Base-by-base conservation (phyloP, 352 stramenopile genomes). In the Phytophthora sp. region DNA sequence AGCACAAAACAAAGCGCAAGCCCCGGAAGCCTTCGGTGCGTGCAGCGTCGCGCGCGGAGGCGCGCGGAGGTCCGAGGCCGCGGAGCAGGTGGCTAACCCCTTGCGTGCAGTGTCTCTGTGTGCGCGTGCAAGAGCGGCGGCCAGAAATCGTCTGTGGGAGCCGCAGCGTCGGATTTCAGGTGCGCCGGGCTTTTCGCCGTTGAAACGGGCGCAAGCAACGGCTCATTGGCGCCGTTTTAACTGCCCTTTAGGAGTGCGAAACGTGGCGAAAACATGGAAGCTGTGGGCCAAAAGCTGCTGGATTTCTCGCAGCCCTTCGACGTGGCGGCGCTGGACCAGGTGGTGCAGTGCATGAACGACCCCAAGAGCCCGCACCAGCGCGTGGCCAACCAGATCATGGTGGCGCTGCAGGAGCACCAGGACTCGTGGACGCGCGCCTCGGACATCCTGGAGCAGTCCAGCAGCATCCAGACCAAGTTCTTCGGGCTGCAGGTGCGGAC, bases 271-370 rank as follows among this genome's bases (percentile, higher is more conserved):
- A 69, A 66, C 10, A 96, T 98, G 89, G 91, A 98, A 74, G 87
- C 84, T 39, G 78, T 96, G 38, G 89, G 84, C n/a, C 84, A 94
- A 60, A 94, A 96, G 75, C 76, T 98, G 62, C 62, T 98, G 65
- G 91, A 98, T 77, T 97, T 98, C 35, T 97, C 86, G 54, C 84
- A 97, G 76, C 91, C 91, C 31, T 99, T 99, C 64, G 96, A 99
- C 60, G 93, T 99, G 26, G 69, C 82, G 21, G 76, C 98, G 43
- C 82, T 99, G 44, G 97, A 99, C 67, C 81, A 99, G 72, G 92
- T 99, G 18, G 88, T 99, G n/a, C 69, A 79, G 18, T 97, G 95
- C 54, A 97, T 98, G 62, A 99, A 99, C 76, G 89, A 98, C 82
- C 92, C 97, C 18, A 92, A 89, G 58, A 94, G 97, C 52, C 97